A percentile compares a stretch with the other conserved stretches of the same genome.
These are phyloP conservation scores for Schwanniomyces etchellsii DNA, from an alignment of 1,139 yeast species.

Conservation along the genomic window DNA sequence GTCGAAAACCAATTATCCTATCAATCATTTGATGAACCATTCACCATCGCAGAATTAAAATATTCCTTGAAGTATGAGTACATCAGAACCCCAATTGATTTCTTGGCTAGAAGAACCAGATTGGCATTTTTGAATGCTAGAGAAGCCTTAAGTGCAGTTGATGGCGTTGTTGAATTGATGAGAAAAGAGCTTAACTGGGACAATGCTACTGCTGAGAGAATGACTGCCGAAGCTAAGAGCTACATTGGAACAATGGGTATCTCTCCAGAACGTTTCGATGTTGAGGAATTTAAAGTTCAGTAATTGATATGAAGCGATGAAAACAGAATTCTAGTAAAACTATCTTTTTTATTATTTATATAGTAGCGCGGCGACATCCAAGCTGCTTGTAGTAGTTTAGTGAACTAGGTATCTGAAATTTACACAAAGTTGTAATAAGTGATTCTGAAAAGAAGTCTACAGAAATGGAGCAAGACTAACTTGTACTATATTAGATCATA, in stretches of 20 bases:
- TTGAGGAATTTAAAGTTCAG: constrained; percentile 20
- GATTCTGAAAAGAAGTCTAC: too few relatives aligned
- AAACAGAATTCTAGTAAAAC: too few relatives aligned
- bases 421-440: too few relatives aligned
- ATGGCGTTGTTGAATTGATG: constrained; percentile 83
- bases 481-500: too few relatives aligned
- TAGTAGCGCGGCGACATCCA: too few relatives aligned
- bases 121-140: constrained; percentile 87
- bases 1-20: constrained; percentile 35
- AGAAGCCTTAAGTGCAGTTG: constrained; percentile 77
- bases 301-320: too few relatives aligned
- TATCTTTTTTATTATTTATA: too few relatives aligned
- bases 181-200: constrained; percentile 76
- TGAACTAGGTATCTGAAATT: too few relatives aligned
- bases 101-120: constrained; percentile 90
- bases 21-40: constrained; percentile 72
- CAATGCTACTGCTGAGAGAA: constrained; percentile 49
- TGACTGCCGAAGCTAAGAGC: constrained; percentile 47
- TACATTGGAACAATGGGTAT: constrained; percentile 61
- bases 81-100: constrained; percentile 83
- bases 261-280: constrained; percentile 32
- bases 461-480: too few relatives aligned
- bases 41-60: constrained; percentile 85
- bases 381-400: too few relatives aligned
- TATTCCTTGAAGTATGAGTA: constrained; percentile 82